These are phyloP conservation scores for Penicillium cataractarum DNA, from an alignment of 495 filamentous ascomycete species.

Conservation along the genomic window DNA sequence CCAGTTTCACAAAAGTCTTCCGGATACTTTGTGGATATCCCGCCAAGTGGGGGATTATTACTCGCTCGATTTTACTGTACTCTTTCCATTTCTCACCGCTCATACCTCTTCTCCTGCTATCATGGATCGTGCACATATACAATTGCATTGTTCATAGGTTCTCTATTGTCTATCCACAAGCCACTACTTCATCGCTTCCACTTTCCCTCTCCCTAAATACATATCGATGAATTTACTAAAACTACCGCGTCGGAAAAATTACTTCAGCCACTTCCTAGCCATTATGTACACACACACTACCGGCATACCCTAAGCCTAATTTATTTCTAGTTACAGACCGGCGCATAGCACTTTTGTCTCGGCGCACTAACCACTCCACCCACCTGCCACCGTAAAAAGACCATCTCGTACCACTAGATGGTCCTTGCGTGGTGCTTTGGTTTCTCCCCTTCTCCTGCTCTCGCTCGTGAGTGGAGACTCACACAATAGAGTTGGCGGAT, in stretches of 20 bases:
- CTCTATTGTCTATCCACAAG: neutral
- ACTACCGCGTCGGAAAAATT: neutral
- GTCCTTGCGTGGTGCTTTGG: slow-evolving; percentile 7
- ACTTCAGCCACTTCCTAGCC: neutral
- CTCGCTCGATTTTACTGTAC: neutral
- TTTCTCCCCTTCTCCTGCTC: neutral
- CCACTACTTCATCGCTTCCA: neutral
- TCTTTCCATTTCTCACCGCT: neutral
- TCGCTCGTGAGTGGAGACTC: slow-evolving; percentile 11
- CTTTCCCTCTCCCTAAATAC: neutral
- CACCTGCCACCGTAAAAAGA: slow-evolving; percentile 1
- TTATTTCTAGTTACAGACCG: neutral
- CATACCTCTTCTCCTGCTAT: neutral
- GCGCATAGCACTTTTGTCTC: slow-evolving; percentile 4
- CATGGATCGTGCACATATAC: neutral
- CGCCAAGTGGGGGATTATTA: neutral
- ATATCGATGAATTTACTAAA: neutral
- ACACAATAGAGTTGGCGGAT: slow-evolving; percentile 26
- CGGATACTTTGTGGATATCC: neutral
- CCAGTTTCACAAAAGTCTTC: neutral
- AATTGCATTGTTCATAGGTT: neutral
- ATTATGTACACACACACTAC: neutral
- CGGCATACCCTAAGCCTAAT: neutral
- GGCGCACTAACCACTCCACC: neutral
- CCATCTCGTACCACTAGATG: slow-evolving; percentile 4